These are phyloP conservation scores for Neonectria punicea DNA, from an alignment of 2,329 filamentous ascomycete species.

Conservation along the genomic window DNA sequence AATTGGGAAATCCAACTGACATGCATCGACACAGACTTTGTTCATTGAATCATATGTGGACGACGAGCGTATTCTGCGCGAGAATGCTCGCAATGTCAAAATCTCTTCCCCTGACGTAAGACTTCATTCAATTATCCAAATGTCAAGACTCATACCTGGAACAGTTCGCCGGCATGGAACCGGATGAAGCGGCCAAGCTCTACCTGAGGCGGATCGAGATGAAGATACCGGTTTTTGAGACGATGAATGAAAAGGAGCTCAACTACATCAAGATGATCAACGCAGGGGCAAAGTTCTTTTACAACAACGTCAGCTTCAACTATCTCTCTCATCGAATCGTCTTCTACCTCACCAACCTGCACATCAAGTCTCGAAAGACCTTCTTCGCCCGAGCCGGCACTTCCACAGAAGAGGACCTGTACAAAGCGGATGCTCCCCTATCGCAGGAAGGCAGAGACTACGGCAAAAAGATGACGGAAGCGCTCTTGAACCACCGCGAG, in stretches of 20 bases:
- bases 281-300: conserved; percentile 89
- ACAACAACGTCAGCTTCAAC: conserved; percentile 97
- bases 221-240: conserved; percentile 95
- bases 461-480: conserved; percentile 85
- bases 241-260: conserved; percentile 91
- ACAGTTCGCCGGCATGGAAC: conserved; percentile 89
- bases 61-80: conserved; percentile 91
- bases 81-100: conserved; percentile 97
- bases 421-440: conserved; percentile 88
- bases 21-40: conserved; percentile 70
- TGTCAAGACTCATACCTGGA: conserved; percentile 10
- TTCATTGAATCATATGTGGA: conserved; percentile 98
- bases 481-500: conserved; percentile 83
- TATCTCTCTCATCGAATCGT: conserved; percentile 97
- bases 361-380: conserved; percentile 94
- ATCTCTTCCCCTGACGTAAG: conserved; percentile 94
- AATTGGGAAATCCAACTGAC: conserved; percentile 1
- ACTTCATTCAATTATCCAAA: conserved; percentile 11
- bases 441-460: conserved; percentile 85
- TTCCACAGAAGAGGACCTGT: conserved; percentile 87
- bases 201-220: conserved; percentile 91
- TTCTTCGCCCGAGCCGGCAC: conserved; percentile 93
- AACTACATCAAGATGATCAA: conserved; percentile 99
- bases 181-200: conserved; percentile 90
- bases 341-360: conserved; percentile 96